Evolutionary conservation across 2,329 filamentous ascomycete genomes (phyloP).

Genomic region (Phyllosticta citribraziliensis): DNA sequence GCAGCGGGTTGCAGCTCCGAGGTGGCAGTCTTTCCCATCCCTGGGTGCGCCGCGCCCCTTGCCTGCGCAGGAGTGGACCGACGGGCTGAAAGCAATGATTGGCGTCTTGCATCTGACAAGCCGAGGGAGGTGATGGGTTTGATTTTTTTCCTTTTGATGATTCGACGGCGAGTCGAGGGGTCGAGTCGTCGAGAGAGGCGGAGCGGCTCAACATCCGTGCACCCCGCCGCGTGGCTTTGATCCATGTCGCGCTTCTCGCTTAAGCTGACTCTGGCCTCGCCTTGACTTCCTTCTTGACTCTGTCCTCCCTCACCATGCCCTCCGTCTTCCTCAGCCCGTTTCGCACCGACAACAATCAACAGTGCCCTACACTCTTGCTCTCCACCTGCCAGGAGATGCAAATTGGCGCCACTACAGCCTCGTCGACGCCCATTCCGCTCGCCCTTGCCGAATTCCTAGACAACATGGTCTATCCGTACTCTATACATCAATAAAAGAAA

Average conservation of each 20-base stretch:
- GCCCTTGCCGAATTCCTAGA: background rate
- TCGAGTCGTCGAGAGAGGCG: background rate
- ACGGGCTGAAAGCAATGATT: background rate
- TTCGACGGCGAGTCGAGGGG: background rate
- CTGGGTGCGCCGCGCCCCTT: background rate
- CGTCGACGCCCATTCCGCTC: background rate
- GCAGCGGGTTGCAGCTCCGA: background rate
- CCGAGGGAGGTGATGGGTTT: background rate
- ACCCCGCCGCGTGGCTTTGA: background rate
- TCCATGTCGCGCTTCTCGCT: background rate
- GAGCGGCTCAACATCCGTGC: background rate
- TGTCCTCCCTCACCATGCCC: background rate
- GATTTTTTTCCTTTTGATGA: background rate
- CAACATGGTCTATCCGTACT: background rate
- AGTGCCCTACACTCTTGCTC: background rate
- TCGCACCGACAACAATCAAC: background rate
- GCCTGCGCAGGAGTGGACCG: background rate
- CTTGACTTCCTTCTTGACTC: background rate
- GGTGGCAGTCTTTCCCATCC: background rate
- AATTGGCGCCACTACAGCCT: background rate
- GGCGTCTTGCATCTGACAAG: background rate
- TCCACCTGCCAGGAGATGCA: background rate
- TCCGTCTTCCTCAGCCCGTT: background rate
- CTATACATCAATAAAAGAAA: background rate
- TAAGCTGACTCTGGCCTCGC: background rate